Evolutionary conservation across 495 filamentous ascomycete species (phyloP), one percentile per base, ranked within the genome.

Genomic region (Glonium stellatum): DNA sequence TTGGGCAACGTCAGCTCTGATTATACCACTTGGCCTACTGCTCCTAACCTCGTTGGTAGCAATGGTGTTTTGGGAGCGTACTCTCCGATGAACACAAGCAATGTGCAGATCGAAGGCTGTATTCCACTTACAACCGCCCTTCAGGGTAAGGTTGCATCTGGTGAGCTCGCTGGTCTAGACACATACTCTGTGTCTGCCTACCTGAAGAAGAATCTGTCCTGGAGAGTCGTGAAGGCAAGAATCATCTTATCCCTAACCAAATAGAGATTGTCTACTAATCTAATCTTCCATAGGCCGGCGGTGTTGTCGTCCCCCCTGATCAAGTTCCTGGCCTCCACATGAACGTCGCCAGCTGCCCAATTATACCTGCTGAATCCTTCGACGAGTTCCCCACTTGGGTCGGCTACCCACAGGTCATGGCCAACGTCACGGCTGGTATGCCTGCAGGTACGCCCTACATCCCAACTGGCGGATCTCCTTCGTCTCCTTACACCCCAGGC

Each of bases 91-190:
- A 35, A 27, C 27, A 41, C 60, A n/a, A 18, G 10, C 34, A 46
- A 50, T 27, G 42, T 64, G 27, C 41, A 55, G n/a, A 60, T 59
- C 42, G 58, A 58, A 25, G 61, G 65, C 65, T 58, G 50, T 42
- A 42, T 67, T 27, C 61, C 65, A 2, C 61, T 67, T 10, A 67
- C 61, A 37, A 63, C 61, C 11, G 46, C 53, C 0, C 65, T 67
- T 4, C 56, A 60, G 31, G 61, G 61, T 58, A 59, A 58, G 18
- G 47, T 64, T 44, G 65, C 57, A 15, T 15, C 36, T 21, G 65
- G 65, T 39, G 31, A 61, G 13, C 58, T 67, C 50, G 52, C 57
- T 19, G 60, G 56, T 5, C 48, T 67, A 11, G 15, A 47, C 39
- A 54, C 53, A 25, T 54, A 61, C 12, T 44, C 60, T 27, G 52